These are phyloP conservation scores for Irineochytrium annulatum DNA, from an alignment of 192 early-diverging fungal species.

Conservation along the genomic window DNA sequence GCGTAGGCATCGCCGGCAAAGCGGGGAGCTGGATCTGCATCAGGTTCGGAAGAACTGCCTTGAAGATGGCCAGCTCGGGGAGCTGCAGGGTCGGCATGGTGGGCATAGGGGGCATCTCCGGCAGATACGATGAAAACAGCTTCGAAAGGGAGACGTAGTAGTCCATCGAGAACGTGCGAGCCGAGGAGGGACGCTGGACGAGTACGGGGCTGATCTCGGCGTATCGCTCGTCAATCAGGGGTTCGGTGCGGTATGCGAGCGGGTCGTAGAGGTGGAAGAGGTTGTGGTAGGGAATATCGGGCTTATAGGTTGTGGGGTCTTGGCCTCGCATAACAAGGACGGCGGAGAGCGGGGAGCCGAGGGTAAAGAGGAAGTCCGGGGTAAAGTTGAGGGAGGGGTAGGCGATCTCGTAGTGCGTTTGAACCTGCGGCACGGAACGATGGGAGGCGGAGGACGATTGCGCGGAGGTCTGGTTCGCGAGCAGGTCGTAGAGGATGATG, in stretches of 20 bases:
- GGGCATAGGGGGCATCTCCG: slow-evolving; percentile 7
- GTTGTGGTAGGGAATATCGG: slow-evolving; percentile 38
- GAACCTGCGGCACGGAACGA: slow-evolving; percentile 1
- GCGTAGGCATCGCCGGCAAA: neutral
- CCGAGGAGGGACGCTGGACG: slow-evolving; percentile 34
- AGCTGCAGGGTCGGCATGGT: slow-evolving; percentile 12
- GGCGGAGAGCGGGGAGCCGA: slow-evolving; percentile 46
- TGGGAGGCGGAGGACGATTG: neutral
- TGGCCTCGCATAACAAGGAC: slow-evolving; percentile 47
- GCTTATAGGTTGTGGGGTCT: slow-evolving; percentile 18
- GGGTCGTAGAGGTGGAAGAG: slow-evolving; percentile 51
- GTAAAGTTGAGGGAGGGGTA: slow-evolving; percentile 44
- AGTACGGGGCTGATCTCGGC: slow-evolving; percentile 42
- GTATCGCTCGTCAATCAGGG: slow-evolving; percentile 36
- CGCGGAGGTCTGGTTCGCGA: slow-evolving; percentile 25
- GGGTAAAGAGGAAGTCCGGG: slow-evolving; percentile 34
- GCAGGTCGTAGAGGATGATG: slow-evolving; percentile 41
- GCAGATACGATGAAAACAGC: slow-evolving; percentile 38
- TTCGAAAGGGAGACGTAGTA: slow-evolving; percentile 36
- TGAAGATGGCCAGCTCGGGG: neutral
- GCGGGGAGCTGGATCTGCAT: neutral
- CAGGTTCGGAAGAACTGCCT: neutral
- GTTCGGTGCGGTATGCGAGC: slow-evolving; percentile 44
- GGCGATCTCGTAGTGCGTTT: slow-evolving; percentile 33
- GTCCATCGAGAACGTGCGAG: slow-evolving; percentile 18